phyloP scores from a whole-genome alignment of 106 monocot species.

The Allium sativum region DNA sequence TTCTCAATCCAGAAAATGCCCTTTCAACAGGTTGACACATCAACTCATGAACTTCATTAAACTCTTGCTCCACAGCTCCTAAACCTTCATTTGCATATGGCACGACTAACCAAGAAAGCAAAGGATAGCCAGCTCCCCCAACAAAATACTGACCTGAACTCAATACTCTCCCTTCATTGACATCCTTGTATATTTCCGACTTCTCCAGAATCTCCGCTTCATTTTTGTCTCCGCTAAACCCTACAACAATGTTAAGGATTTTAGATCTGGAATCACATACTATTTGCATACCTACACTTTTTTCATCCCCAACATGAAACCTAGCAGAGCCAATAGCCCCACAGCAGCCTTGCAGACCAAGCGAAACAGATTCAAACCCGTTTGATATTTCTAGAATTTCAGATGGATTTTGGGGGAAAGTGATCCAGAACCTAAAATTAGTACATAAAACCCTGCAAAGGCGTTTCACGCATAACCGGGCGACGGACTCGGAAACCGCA shows the following conservation, averaged over 20 bases:
- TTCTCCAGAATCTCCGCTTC: conserved; percentile 18
- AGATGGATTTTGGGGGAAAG: conserved; percentile 33
- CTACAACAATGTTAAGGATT: conserved; percentile 36
- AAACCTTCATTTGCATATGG: conserved; percentile 22
- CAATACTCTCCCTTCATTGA: conserved; percentile 24
- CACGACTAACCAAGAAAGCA: conserved; percentile 72
- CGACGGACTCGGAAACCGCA: conserved; percentile 31
- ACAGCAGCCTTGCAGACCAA: conserved; percentile 41
- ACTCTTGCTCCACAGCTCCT: conserved; percentile 37
- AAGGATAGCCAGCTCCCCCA: conserved; percentile 25
- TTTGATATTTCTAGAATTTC: conserved; percentile 9
- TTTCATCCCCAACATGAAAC: conserved; percentile 13
- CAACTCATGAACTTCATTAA: conserved; percentile 29
- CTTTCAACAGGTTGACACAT: conserved; percentile 34
- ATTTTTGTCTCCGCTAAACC: conserved; percentile 18
- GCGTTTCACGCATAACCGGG: conserved; percentile 41
- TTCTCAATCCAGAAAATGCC: conserved; percentile 39
- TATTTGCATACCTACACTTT: conserved; percentile 26
- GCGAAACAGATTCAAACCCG: conserved; percentile 15
- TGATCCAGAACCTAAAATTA: conserved; percentile 79
- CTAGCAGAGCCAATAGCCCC: conserved; percentile 40
- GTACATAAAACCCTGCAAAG: conserved; percentile 80
- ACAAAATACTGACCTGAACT: conserved; percentile 30
- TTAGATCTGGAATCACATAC: conserved; percentile 36
- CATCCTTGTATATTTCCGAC: conserved; percentile 35